Conservation (phyloP, 2,329 filamentous ascomycete species). For the Zasmidium citrigriseum region DNA sequence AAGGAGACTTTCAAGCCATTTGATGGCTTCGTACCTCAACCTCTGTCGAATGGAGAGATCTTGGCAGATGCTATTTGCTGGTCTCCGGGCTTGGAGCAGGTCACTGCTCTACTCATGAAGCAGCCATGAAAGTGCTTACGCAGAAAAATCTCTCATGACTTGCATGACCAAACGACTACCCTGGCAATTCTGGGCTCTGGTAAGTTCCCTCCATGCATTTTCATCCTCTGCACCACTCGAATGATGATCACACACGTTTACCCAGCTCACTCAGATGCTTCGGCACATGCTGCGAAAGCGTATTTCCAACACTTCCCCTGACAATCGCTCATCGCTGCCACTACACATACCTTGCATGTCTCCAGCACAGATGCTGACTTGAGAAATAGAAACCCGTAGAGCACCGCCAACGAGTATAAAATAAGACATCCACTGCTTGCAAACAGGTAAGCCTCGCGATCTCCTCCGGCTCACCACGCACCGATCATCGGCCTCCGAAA, state of each 20-base stretch:
- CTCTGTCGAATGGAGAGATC: neutral
- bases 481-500: too few species aligned
- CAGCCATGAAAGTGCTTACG: neutral
- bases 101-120: neutral
- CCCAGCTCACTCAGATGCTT: constrained; percentile 13
- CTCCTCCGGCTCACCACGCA: too few species aligned
- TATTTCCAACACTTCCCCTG: neutral
- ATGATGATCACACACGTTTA: constrained; percentile 11
- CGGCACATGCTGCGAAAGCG: constrained; percentile 9
- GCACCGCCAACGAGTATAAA: too few species aligned
- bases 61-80: constrained; percentile 18
- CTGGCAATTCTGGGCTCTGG: too few species aligned
- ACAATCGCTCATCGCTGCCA: neutral
- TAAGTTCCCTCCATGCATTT: neutral
- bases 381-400: neutral
- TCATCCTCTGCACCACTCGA: neutral
- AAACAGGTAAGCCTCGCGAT: too few species aligned
- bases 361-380: neutral
- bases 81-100: constrained; percentile 12
- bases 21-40: neutral
- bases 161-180: too few species aligned
- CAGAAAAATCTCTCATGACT: too few species aligned
- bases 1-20: constrained; percentile 26
- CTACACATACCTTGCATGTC: neutral
- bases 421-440: too few species aligned